Percentiles rank a stretch among this genome's conserved stretches.
phyloP scores from a whole-genome alignment of 495 filamentous ascomycete species.

The Collariella sp. region DNA sequence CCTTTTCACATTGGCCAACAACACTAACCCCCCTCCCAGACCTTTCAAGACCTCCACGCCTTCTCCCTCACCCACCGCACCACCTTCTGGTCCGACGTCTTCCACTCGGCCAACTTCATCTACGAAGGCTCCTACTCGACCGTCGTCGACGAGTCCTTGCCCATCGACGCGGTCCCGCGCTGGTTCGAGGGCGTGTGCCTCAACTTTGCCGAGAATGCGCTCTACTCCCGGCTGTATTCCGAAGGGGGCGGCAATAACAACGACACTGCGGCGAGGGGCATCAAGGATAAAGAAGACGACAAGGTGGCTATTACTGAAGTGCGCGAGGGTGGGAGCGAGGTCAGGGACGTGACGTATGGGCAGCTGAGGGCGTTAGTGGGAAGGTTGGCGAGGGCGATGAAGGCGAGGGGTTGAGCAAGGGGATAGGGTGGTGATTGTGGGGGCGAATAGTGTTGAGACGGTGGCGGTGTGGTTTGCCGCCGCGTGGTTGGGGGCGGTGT shows the following conservation, averaged over 20 bases:
- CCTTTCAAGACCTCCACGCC: constrained; percentile 9
- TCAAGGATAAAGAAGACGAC: constrained; percentile 54
- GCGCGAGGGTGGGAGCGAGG: constrained; percentile 55
- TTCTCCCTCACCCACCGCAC: constrained; percentile 26
- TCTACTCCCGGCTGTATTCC: constrained; percentile 37
- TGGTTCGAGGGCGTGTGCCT: constrained; percentile 60
- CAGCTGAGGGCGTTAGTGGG: constrained; percentile 50
- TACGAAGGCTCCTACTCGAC: constrained; percentile 48
- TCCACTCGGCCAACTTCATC: constrained; percentile 51
- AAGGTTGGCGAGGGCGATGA: constrained; percentile 52
- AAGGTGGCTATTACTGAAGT: constrained; percentile 64
- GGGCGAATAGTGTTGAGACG: constrained; percentile 65
- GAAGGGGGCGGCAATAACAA: constrained; percentile 20
- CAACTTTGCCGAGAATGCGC: constrained; percentile 58
- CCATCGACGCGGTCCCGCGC: constrained; percentile 57
- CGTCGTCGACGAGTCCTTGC: constrained; percentile 58
- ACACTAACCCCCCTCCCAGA: neutral
- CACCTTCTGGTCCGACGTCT: constrained; percentile 59
- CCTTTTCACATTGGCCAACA: neutral
- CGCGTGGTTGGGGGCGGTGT: constrained; percentile 58
- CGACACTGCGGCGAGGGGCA: constrained; percentile 27
- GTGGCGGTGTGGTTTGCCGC: constrained; percentile 56
- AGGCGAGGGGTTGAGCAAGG: constrained; percentile 50
- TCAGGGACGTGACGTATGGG: constrained; percentile 53
- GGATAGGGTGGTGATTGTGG: constrained; percentile 63